Conservation (phyloP, 2,329 filamentous ascomycete genomes). For the Monosporascus cannonballus region DNA sequence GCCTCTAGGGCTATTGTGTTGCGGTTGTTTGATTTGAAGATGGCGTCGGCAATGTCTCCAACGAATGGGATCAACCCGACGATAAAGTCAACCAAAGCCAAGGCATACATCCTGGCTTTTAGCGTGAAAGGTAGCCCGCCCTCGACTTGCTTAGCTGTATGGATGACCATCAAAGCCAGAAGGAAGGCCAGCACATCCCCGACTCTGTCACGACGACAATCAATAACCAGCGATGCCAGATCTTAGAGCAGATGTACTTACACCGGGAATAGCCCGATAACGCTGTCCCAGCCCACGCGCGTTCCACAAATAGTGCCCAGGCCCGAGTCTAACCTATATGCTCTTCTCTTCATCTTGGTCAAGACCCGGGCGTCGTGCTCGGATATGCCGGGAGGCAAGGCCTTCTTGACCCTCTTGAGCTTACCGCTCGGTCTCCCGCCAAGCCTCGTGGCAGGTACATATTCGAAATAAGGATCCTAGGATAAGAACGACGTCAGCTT, state of each 20-base stretch:
- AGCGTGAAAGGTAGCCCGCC: slow-evolving; percentile 63
- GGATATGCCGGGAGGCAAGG: slow-evolving; percentile 75
- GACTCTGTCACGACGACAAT: slow-evolving; percentile 39
- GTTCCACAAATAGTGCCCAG: slow-evolving; percentile 78
- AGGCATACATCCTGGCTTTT: slow-evolving; percentile 69
- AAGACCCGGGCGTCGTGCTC: slow-evolving; percentile 75
- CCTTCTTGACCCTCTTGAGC: slow-evolving; percentile 78
- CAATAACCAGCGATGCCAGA: slow-evolving; percentile 14
- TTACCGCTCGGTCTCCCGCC: slow-evolving; percentile 62
- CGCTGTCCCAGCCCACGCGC: slow-evolving; percentile 81
- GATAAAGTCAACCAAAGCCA: slow-evolving; percentile 68
- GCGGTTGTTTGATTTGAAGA: slow-evolving; percentile 69
- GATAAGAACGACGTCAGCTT: slow-evolving; percentile 15
- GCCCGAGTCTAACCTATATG: slow-evolving; percentile 79
- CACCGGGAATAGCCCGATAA: slow-evolving; percentile 79
- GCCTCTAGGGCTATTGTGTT: slow-evolving; percentile 67
- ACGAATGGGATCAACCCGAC: slow-evolving; percentile 70
- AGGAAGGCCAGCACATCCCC: slow-evolving; percentile 71
- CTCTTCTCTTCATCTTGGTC: slow-evolving; percentile 77
- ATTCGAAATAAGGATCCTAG: slow-evolving; percentile 87
- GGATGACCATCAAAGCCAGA: slow-evolving; percentile 70
- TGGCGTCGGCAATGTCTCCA: slow-evolving; percentile 69
- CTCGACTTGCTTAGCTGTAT: slow-evolving; percentile 66
- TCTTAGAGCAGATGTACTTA: slow-evolving; percentile 40
- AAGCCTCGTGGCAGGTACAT: slow-evolving; percentile 67